Conservation (phyloP, 805 yeast genomes). For the Zygoascus tannicola region DNA sequence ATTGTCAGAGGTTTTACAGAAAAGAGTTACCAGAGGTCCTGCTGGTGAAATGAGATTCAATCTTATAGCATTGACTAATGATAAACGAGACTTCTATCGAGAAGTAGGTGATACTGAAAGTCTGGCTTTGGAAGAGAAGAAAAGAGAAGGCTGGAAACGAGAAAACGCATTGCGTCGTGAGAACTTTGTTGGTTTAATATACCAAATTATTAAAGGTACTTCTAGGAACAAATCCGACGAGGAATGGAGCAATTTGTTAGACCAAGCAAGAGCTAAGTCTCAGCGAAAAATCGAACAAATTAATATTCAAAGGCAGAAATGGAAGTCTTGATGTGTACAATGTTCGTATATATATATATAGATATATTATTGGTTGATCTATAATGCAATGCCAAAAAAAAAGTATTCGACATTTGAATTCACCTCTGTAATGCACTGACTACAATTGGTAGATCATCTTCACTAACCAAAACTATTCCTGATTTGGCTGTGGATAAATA, state of each 20-base stretch:
- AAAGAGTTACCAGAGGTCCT: conserved; percentile 39
- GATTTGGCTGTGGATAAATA: conserved; percentile 53
- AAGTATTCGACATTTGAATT: too few species aligned
- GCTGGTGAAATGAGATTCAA: conserved; percentile 47
- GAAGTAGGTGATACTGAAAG: conserved; percentile 35
- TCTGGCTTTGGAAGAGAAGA: conserved; percentile 34
- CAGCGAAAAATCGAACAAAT: not conserved
- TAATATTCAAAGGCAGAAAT: not conserved
- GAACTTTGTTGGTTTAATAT: conserved; percentile 44
- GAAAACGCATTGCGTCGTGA: conserved; percentile 48
- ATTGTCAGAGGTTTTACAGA: conserved; percentile 37
- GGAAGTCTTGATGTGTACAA: not conserved
- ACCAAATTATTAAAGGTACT: conserved; percentile 37
- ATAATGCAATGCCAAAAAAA: too few species aligned
- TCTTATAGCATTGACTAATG: conserved; percentile 43
- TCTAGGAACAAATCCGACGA: conserved; percentile 21
- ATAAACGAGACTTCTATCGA: conserved; percentile 34
- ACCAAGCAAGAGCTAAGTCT: conserved; percentile 5
- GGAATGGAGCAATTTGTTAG: conserved; percentile 14
- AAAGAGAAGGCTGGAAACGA: conserved; percentile 43
- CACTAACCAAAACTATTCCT: conserved; percentile 51
- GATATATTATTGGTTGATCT: too few species aligned
- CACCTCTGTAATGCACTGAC: conserved; percentile 8
- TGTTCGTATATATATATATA: not conserved
- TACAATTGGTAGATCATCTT: conserved; percentile 36